Evolutionary conservation across 1,284 basidiomycete species (phyloP), one percentile per base, ranked within the genome.

Genomic region (Caloboletus firmus): DNA sequence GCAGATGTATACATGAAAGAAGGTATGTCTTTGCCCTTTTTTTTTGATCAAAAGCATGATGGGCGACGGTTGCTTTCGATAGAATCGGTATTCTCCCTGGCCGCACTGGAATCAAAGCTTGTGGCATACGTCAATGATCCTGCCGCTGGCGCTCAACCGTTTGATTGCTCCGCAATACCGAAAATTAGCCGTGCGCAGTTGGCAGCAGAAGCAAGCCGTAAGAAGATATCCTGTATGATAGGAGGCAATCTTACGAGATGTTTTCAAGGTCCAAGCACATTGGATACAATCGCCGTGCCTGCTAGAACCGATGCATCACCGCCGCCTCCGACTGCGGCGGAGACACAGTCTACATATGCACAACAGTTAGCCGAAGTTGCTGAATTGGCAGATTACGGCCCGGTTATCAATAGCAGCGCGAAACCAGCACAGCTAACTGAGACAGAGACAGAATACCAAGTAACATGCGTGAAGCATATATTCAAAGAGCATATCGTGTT

Each of bases 371-470:
- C 85, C 2, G 88, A 88, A 57, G 85, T 99, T 15, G 88, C 94
- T 22, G 92, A 98, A 67, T 84, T 99, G 59, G 83, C 83, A 13
- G 75, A 79, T 18, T 99, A 98, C 72, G 97, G 96, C 5, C 74
- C 87, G 45, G 85, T 97, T 45, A 81, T 97, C 67, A 93, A 91
- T 76, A 97, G 93, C 77, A 92, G 87, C 56, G 63, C 81, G 46
- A 93, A 87, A 68, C 87, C 90, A 8, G 76, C 82, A 31, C 90
- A 90, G 63, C 86, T 99, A 56, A 99, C 97, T 30, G 97, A 99
- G 76, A 89, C 84, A 68, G 97, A 98, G 75, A 99, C 95, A 8
- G 97, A 99, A 75, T 99, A 99, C 70, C 94, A 97, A 64, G 96
- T 98, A 52, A 86, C 90, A 15, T 94, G 91, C 60, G 92, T 98